Percentiles rank a stretch among this genome's conserved stretches.
phyloP scores from a whole-genome alignment of 1,139 yeast species.

The Sugiyamaella pinicola region DNA sequence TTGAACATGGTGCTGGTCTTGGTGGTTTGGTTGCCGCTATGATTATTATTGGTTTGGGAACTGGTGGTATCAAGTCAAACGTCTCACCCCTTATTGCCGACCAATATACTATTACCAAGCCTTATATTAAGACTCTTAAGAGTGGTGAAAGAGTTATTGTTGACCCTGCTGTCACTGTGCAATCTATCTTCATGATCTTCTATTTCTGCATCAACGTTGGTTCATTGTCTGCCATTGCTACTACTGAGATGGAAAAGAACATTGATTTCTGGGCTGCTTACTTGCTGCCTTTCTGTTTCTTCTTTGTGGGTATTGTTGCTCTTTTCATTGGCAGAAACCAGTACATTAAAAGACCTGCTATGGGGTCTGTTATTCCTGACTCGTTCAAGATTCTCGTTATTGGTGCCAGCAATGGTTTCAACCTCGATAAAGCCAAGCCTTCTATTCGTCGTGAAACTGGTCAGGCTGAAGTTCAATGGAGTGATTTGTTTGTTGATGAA shows the following conservation, averaged over 20 bases:
- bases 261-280: slow-evolving; percentile 81
- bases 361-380: slow-evolving; percentile 62
- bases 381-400: slow-evolving; percentile 54
- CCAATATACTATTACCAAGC: slow-evolving; percentile 61
- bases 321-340: slow-evolving; percentile 58
- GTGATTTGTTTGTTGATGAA: slow-evolving; percentile 64
- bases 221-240: slow-evolving; percentile 73
- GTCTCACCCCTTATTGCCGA: slow-evolving; percentile 80
- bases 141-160: slow-evolving; percentile 68
- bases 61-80: slow-evolving; percentile 82
- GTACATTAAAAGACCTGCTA: slow-evolving; percentile 63
- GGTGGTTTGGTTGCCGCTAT: slow-evolving; percentile 61
- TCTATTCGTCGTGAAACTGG: slow-evolving; percentile 46
- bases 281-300: slow-evolving; percentile 63
- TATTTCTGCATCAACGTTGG: slow-evolving; percentile 84
- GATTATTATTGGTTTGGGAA: slow-evolving; percentile 71
- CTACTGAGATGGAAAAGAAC: slow-evolving; percentile 68
- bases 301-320: slow-evolving; percentile 61
- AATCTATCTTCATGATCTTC: slow-evolving; percentile 73
- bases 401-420: slow-evolving; percentile 53
- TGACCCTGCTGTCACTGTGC: slow-evolving; percentile 70
- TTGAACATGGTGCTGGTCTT: slow-evolving; percentile 50
- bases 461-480: slow-evolving; percentile 54
- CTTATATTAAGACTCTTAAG: slow-evolving; percentile 59
- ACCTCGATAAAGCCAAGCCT: slow-evolving; percentile 59